These are phyloP conservation scores for Clitoria ternatea DNA, from an alignment of 306 rosid species.

Conservation along the genomic window DNA sequence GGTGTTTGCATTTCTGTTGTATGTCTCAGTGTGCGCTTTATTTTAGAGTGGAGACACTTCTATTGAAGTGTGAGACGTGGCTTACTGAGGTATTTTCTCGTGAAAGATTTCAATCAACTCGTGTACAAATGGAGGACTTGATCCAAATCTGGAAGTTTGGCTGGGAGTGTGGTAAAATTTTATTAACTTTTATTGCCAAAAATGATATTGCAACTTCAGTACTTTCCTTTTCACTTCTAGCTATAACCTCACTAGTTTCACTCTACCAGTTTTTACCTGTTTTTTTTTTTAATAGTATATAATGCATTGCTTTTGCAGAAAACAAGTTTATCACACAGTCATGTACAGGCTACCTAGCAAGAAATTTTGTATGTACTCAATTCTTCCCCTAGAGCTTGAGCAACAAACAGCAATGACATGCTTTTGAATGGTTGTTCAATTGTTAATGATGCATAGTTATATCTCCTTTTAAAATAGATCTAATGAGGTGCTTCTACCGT, in stretches of 20 bases:
- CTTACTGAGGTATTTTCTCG: constrained; percentile 45
- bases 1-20: constrained; percentile 16
- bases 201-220: background rate
- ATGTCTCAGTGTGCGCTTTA: constrained; percentile 66
- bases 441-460: background rate
- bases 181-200: background rate
- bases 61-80: constrained; percentile 62
- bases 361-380: constrained; percentile 68
- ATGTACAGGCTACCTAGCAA: constrained; percentile 66
- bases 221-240: background rate
- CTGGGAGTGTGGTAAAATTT: constrained; percentile 46
- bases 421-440: background rate
- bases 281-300: background rate
- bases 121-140: constrained; percentile 51
- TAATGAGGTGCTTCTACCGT: background rate
- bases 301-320: constrained; percentile 46
- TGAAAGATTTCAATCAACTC: constrained; percentile 23
- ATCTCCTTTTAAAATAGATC: background rate
- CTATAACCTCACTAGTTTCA: background rate
- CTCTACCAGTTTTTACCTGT: constrained; percentile 21
- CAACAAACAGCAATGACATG: constrained; percentile 1
- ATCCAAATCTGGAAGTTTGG: constrained; percentile 66
- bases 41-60: constrained; percentile 73
- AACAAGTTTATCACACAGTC: constrained; percentile 43
- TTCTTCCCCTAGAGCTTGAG: constrained; percentile 13